Evolutionary conservation across 495 filamentous ascomycete species (phyloP).

Genomic region (Podospora tetraspora): DNA sequence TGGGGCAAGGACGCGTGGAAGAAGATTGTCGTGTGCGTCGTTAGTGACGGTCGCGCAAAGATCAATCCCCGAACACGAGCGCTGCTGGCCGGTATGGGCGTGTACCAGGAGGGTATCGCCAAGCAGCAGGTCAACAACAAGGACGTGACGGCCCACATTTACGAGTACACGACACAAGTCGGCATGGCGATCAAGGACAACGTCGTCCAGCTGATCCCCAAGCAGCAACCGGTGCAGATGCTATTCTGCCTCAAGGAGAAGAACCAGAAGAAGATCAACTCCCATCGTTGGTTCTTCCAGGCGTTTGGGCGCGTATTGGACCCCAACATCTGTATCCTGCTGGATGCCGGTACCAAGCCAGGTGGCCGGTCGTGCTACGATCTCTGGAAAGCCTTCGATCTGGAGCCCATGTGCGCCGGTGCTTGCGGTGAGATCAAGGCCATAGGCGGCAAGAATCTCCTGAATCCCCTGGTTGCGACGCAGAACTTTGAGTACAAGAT

Average conservation of each 20-base stretch:
- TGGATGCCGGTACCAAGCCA: slow-evolving; percentile 94
- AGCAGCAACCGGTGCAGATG: slow-evolving; percentile 84
- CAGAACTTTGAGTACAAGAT: slow-evolving; percentile 99
- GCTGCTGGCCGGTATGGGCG: slow-evolving; percentile 86
- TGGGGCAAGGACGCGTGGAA: slow-evolving; percentile 99
- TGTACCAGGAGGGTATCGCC: slow-evolving; percentile 97
- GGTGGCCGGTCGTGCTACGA: slow-evolving; percentile 92
- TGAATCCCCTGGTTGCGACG: slow-evolving; percentile 91
- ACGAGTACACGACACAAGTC: slow-evolving; percentile 97
- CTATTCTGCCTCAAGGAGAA: slow-evolving; percentile 99
- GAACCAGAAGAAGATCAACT: slow-evolving; percentile 99
- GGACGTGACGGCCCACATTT: slow-evolving; percentile 96
- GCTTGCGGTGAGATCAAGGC: slow-evolving; percentile 99
- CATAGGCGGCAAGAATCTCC: slow-evolving; percentile 83
- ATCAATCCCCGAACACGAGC: slow-evolving; percentile 91
- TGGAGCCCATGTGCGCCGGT: slow-evolving; percentile 94
- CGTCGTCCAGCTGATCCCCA: slow-evolving; percentile 73
- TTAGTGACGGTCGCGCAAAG: slow-evolving; percentile 97
- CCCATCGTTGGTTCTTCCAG: slow-evolving; percentile 98
- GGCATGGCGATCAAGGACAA: slow-evolving; percentile 82
- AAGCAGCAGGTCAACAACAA: slow-evolving; percentile 97
- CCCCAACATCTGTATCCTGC: slow-evolving; percentile 92
- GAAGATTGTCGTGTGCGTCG: slow-evolving; percentile 98
- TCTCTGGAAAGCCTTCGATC: slow-evolving; percentile 96
- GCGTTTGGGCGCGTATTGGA: slow-evolving; percentile 90